Evolutionary conservation across 164 flowering plant genomes (phyloP).

Genomic region (Tetracentron sinense): DNA sequence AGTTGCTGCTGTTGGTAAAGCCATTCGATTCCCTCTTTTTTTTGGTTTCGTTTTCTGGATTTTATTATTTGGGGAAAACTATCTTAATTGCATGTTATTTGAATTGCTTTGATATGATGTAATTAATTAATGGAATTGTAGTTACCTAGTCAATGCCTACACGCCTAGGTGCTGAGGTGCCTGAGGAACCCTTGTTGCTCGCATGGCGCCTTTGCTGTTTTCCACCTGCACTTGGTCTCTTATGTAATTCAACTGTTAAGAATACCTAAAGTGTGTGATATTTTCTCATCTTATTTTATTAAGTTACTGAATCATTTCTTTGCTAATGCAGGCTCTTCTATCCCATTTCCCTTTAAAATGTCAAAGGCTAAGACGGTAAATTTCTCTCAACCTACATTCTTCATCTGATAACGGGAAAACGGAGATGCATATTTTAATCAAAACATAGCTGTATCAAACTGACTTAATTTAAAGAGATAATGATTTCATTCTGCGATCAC

Average conservation of each 20-base stretch:
- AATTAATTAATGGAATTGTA: too few species aligned
- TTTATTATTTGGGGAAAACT: background rate
- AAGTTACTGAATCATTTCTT: background rate
- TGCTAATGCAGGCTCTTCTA: constrained; percentile 65
- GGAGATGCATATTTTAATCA: too few species aligned
- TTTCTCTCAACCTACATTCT: constrained; percentile 5
- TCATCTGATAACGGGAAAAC: background rate
- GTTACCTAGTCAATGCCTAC: too few species aligned
- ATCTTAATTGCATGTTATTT: too few species aligned
- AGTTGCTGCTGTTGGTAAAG: background rate
- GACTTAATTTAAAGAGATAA: too few species aligned
- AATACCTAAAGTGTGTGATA: background rate
- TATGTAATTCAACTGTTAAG: background rate
- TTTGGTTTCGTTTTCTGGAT: too few species aligned
- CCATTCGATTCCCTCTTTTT: background rate
- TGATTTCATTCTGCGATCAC: too few species aligned
- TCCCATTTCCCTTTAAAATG: constrained; percentile 64
- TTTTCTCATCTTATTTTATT: background rate
- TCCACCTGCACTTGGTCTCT: background rate
- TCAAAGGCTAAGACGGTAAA: constrained; percentile 65
- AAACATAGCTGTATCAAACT: background rate
- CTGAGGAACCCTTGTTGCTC: too few species aligned
- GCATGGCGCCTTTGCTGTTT: too few species aligned
- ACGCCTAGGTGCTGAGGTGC: too few species aligned
- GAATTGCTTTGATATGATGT: too few species aligned